phyloP scores from a whole-genome alignment of 2,329 filamentous ascomycete genomes.

The Ophiostoma tasmaniense region DNA sequence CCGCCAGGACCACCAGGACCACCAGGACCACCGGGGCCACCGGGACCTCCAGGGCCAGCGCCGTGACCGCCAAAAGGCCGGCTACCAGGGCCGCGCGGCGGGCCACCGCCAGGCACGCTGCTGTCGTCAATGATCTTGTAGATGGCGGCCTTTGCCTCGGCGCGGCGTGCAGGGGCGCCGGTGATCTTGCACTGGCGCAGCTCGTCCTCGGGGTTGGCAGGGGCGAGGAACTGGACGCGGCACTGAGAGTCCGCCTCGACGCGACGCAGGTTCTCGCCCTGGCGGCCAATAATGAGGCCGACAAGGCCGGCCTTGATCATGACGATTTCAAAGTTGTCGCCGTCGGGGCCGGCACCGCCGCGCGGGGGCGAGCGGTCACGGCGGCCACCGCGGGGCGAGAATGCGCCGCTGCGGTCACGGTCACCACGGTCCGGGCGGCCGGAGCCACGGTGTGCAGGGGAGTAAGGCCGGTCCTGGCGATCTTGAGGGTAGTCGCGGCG shows the following conservation, averaged over 20 bases:
- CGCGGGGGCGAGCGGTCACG: constrained; percentile 9
- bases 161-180: constrained; percentile 61
- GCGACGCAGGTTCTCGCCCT: constrained; percentile 78
- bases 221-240: constrained; percentile 79
- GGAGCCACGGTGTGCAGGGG: constrained; percentile 25
- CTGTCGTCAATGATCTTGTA: constrained; percentile 83
- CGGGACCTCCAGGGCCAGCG: too few relatives aligned
- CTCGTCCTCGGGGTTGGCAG: constrained; percentile 60
- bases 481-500: constrained; percentile 38
- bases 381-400: constrained; percentile 33
- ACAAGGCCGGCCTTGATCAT: constrained; percentile 80
- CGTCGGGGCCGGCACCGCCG: constrained; percentile 31
- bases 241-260: constrained; percentile 77
- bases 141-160: constrained; percentile 73
- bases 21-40: constrained; percentile 24
- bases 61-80: constrained; percentile 28
- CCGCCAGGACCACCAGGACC: constrained; percentile 29
- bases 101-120: constrained; percentile 34
- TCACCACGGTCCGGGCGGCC: constrained; percentile 25
- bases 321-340: constrained; percentile 72
- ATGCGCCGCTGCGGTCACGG: constrained; percentile 25
- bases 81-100: constrained; percentile 16
- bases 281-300: constrained; percentile 81
- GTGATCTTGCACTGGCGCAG: constrained; percentile 81
- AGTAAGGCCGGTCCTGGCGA: constrained; percentile 25